Base-by-base conservation (phyloP, 2,329 filamentous ascomycete species). In the Fusarium sp. region DNA sequence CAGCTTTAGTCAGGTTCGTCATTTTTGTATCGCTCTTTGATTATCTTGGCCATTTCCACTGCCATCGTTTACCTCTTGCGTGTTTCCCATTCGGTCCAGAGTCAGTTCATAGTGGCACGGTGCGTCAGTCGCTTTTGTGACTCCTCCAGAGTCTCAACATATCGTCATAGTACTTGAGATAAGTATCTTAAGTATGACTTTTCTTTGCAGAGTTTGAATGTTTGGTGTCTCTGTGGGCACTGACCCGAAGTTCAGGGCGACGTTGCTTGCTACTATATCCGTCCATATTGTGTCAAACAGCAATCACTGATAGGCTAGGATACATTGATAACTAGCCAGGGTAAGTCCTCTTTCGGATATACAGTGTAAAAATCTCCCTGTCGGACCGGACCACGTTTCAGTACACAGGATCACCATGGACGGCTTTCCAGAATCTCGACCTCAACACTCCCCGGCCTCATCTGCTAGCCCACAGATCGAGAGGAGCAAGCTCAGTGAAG, bases 31-130 rank as follows among this genome's bases (percentile, higher is more conserved):
- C 11, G 48, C 27, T 13, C 27, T 32, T 52, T 32, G 48, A 5
- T 5, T 48, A 57, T 67, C 57, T 10, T 71, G 23, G 43, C 54
- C 63, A 13, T 20, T 63, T 23, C 10, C 27, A 14, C 30, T 25
- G 14, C 25, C 2, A 6, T 48, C 20, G 23, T 64, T 72, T 63
- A 50, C 60, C 20, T 65, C 11, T 48, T 25, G 54, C 32, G 27
- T 62, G 60, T 74, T 68, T 56, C 39, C 58, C 48, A 43, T 61
- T 54, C 63, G 13, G 48, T 62, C 32, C 43, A 61, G 54, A 35
- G 43, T 61, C 72, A 65, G 52, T 63, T 48, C 41, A 66, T 66
- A 57, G 72, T 73, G 52, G 37, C 37, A 73, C 72, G 43, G 45
- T 57, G 58, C 71, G 68, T 61, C 43, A 57, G 57, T 39, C 67